A percentile compares a stretch with the other conserved stretches of the same genome.
Conservation (phyloP, 768 basidiomycete genomes). For the Suillus alpinus region DNA sequence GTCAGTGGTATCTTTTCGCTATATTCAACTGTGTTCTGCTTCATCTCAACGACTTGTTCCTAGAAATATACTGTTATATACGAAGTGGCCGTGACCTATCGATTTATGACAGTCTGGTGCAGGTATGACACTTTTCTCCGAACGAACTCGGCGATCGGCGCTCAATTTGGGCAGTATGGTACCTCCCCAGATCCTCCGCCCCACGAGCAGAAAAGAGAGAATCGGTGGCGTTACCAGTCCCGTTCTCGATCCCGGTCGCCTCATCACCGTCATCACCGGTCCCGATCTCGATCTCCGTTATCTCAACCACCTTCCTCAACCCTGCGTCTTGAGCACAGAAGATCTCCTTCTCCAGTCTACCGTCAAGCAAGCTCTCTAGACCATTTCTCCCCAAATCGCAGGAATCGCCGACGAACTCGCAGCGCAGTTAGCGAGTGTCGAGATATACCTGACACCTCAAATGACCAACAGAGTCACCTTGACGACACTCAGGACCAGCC, state of each 20-base stretch:
- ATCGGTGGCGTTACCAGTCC: constrained; percentile 26
- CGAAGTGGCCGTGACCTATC: constrained; percentile 83
- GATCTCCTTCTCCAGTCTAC: constrained; percentile 1
- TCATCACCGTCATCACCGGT: constrained; percentile 24
- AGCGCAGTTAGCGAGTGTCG: constrained; percentile 1
- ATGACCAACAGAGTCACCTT: neutral
- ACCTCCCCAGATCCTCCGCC: constrained; percentile 41
- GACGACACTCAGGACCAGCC: neutral
- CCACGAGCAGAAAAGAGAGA: constrained; percentile 18
- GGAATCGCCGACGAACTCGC: constrained; percentile 6
- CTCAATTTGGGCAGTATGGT: constrained; percentile 51
- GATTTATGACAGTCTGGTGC: constrained; percentile 76
- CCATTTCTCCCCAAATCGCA: neutral
- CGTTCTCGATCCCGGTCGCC: constrained; percentile 22
- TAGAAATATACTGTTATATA: constrained; percentile 87
- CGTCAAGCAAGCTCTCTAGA: constrained; percentile 10
- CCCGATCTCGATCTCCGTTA: constrained; percentile 16
- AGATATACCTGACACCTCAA: neutral
- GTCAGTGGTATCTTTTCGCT: constrained; percentile 40
- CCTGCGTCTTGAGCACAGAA: constrained; percentile 7
- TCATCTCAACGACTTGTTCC: neutral
- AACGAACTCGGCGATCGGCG: constrained; percentile 10
- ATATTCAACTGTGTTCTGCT: neutral
- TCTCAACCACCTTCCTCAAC: constrained; percentile 6
- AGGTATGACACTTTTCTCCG: constrained; percentile 44